A percentile compares a stretch with the other conserved stretches of the same genome.
Conservation (phyloP, 306 rosid genomes). For the Sicyos edulis region DNA sequence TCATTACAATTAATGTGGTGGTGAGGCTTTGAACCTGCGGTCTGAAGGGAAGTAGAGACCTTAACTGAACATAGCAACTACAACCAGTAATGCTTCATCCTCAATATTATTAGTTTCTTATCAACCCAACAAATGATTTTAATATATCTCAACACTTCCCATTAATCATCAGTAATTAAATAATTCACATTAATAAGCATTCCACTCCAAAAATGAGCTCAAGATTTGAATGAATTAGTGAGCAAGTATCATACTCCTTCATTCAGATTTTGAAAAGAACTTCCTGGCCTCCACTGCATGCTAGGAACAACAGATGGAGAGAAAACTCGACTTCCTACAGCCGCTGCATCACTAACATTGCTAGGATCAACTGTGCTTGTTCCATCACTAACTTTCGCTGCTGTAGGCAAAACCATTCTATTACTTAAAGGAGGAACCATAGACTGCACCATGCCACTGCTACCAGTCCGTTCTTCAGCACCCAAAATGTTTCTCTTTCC, state of each 20-base stretch:
- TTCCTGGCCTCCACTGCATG: conserved; percentile 98
- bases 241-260: conserved; percentile 46
- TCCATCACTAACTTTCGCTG: conserved; percentile 62
- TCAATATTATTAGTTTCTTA: neutral
- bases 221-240: conserved; percentile 4
- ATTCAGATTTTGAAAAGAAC: conserved; percentile 69
- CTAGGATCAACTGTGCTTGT: conserved; percentile 51
- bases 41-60: neutral
- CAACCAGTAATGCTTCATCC: neutral
- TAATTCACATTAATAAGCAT: neutral
- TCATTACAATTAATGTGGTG: neutral
- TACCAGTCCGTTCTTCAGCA: conserved; percentile 77
- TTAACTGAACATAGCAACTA: neutral
- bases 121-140: neutral
- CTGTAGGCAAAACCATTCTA: conserved; percentile 62
- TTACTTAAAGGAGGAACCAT: conserved; percentile 62
- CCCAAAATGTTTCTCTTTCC: conserved; percentile 68
- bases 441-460: conserved; percentile 68
- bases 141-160: neutral
- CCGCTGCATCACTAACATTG: conserved; percentile 53
- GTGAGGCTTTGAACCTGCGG: neutral
- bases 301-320: conserved; percentile 72
- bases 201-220: neutral
- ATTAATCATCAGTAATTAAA: neutral
- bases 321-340: conserved; percentile 68